phyloP scores from a whole-genome alignment of 495 filamentous ascomycete genomes.

The Penicillium cosmopolitanum region DNA sequence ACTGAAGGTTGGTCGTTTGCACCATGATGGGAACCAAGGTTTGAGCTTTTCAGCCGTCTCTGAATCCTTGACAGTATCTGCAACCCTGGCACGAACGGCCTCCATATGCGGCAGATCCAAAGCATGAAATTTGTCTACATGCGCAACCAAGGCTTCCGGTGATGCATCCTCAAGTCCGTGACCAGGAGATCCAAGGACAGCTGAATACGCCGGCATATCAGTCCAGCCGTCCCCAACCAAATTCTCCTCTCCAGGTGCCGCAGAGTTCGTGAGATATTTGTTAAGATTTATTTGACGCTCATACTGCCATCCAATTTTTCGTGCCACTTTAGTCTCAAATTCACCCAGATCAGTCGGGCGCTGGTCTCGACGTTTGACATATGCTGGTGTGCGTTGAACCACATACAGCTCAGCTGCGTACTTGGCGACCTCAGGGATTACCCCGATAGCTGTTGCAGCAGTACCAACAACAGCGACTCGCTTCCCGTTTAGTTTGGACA shows the following conservation, averaged over 20 bases:
- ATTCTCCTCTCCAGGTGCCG: not conserved
- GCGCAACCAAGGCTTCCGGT: not conserved
- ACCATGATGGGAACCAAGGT: conserved; percentile 32
- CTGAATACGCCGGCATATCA: conserved; percentile 8
- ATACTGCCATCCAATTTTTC: conserved; percentile 38
- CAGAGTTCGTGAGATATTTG: conserved; percentile 4
- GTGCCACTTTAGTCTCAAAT: conserved; percentile 41
- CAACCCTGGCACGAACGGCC: conserved; percentile 33
- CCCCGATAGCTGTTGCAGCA: conserved; percentile 49
- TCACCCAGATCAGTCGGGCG: conserved; percentile 48
- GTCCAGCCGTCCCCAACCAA: conserved; percentile 25
- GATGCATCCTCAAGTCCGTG: not conserved
- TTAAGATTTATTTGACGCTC: conserved; percentile 39
- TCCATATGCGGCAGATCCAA: conserved; percentile 2
- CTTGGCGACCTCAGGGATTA: conserved; percentile 32
- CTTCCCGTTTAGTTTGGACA: conserved; percentile 45
- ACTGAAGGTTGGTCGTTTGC: conserved; percentile 36
- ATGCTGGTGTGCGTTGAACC: conserved; percentile 51
- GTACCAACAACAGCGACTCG: conserved; percentile 51
- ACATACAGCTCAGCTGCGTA: conserved; percentile 39
- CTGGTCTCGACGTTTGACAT: conserved; percentile 51
- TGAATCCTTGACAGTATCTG: conserved; percentile 29
- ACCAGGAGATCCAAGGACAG: conserved; percentile 2
- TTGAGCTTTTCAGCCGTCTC: conserved; percentile 25
- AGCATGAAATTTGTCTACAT: not conserved